These are phyloP conservation scores for Bruguiera hainesii DNA, from an alignment of 441 rosid genomes.

Conservation along the genomic window DNA sequence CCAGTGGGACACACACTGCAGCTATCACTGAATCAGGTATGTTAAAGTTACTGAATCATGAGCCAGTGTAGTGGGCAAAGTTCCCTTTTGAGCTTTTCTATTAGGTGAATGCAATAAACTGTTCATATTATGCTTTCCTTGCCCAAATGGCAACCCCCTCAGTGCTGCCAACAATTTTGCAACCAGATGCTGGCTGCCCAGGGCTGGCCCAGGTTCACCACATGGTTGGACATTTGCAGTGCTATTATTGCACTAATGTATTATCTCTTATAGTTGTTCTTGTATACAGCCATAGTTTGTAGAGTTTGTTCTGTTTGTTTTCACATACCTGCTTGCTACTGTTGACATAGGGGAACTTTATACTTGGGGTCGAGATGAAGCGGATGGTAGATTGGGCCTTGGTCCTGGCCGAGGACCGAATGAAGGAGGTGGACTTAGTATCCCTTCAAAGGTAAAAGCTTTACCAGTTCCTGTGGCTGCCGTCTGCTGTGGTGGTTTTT, in stretches of 20 bases:
- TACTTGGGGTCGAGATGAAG: slow-evolving; percentile 97
- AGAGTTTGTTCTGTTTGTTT: background rate
- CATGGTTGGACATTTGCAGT: no score
- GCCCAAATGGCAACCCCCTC: background rate
- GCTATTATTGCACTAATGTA: no score
- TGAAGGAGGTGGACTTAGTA: slow-evolving; percentile 89
- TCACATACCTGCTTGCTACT: background rate
- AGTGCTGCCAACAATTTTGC: no score
- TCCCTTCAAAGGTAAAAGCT: slow-evolving; percentile 74
- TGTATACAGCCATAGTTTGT: no score
- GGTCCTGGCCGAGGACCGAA: slow-evolving; percentile 92
- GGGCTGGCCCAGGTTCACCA: no score
- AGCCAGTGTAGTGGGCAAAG: background rate
- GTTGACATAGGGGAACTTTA: slow-evolving; percentile 60
- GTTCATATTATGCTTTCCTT: background rate
- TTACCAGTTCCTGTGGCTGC: slow-evolving; percentile 62
- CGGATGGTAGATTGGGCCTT: slow-evolving; percentile 91
- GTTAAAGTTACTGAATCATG: background rate
- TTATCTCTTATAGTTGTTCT: no score
- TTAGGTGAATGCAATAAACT: no score
- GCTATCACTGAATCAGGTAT: slow-evolving; percentile 76
- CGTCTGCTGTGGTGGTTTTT: slow-evolving; percentile 90
- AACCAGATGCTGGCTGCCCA: no score
- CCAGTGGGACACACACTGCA: slow-evolving; percentile 90
- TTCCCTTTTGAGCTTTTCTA: no score